Evolutionary conservation across 345 rosid genomes (phyloP), one percentile per base, ranked within the genome.

Genomic region (Eucalyptus decipiens): DNA sequence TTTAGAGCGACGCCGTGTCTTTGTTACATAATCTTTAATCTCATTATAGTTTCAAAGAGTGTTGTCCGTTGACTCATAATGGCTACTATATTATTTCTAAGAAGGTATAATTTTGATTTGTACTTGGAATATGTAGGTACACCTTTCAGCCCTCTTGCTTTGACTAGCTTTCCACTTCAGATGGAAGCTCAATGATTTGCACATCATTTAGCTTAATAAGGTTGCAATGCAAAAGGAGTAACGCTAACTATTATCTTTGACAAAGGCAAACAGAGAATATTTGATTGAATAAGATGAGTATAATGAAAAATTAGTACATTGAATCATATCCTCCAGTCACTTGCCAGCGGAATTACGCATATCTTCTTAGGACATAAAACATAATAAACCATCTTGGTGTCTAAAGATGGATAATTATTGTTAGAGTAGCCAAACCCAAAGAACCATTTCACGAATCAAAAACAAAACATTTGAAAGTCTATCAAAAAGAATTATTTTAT

Each of bases 1-100:
- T 2, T 67, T 67, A 34, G 9, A 67, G 23, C 0, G 4, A 67
- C 1, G 11, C 8, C 0, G 2, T 67, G 80, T 4, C 6, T 1
- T 1, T 67, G 11, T 67, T 67, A 67, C 1, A 0, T 0, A 67
- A 67, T 9, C 21, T 67, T 19, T 67, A 15, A n/a, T 67, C 40
- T 67, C 42, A 17, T 69, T 69, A 69, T 69, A 34, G 13, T 34
- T 10, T 37, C 26, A 17, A 34, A 34, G 42, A 34, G 6, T 32
- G 21, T 72, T 19, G 26, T 5, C 80, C 2, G 6, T 69, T 17
- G 3, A 37, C 34, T 72, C 81, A 72, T 69, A 69, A 34, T 72
- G 81, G 45, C 45, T 23, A 72, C 34, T 62, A 62, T 14, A 13
- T 32, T 62, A 7, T 30, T 30, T 30, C 9, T 30, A 62, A 30